phyloP scores from a whole-genome alignment of 768 basidiomycete species.

The Termitomyces sp. region DNA sequence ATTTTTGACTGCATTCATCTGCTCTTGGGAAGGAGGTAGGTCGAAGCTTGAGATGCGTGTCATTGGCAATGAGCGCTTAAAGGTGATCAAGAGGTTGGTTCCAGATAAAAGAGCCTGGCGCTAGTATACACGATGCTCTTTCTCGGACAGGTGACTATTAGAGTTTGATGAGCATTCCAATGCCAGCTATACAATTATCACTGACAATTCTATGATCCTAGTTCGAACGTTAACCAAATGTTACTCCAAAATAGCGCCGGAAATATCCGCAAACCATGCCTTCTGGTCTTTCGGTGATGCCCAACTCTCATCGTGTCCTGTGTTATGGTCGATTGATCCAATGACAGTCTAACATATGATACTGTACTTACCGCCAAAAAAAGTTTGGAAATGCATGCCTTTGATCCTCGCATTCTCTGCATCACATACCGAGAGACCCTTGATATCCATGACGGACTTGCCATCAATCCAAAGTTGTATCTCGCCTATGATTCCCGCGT shows the following conservation, averaged over 20 bases:
- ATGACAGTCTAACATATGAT: not conserved
- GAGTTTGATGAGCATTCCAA: not conserved
- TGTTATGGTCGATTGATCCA: not conserved
- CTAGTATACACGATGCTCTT: not conserved
- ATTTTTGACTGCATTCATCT: not conserved
- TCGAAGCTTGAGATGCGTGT: not conserved
- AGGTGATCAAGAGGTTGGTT: not conserved
- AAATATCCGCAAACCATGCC: constrained; percentile 50
- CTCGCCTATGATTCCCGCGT: constrained; percentile 37
- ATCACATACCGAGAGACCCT: constrained; percentile 42
- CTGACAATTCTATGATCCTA: no score
- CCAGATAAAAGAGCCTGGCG: not conserved
- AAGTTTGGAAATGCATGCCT: constrained; percentile 73
- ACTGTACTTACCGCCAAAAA: constrained; percentile 57
- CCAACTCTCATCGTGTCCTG: constrained; percentile 54
- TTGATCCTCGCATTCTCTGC: constrained; percentile 42
- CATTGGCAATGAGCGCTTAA: not conserved
- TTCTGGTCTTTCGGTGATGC: constrained; percentile 51
- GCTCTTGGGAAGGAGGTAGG: not conserved
- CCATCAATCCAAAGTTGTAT: constrained; percentile 64
- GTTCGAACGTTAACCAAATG: no score
- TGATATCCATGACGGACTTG: constrained; percentile 41
- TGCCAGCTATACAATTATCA: no score
- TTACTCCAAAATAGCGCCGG: constrained; percentile 26
- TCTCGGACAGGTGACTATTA: not conserved